phyloP scores from a whole-genome alignment of 352 stramenopile species.

The Globisporangium canariense region DNA sequence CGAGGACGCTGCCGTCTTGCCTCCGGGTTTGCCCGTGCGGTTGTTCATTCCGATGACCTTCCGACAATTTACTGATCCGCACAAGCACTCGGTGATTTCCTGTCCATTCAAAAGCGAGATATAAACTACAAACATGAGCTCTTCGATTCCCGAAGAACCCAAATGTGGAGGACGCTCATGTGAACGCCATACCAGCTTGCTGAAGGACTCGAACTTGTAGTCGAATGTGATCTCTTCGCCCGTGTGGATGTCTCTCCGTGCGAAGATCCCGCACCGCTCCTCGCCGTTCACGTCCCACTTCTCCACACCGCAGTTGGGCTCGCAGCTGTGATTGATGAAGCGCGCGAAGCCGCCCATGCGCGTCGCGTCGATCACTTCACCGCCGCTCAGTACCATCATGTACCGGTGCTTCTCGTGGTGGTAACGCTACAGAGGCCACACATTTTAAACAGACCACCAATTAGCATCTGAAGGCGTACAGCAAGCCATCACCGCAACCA shows the following conservation, averaged over 20 bases:
- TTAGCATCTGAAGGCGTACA: not conserved
- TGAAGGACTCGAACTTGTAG: conserved; percentile 91
- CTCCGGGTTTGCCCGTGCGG: conserved; percentile 25
- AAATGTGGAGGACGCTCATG: not conserved
- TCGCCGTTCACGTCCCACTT: conserved; percentile 92
- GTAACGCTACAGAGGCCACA: conserved; percentile 40
- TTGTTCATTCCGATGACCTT: conserved; percentile 77
- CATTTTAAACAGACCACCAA: not conserved
- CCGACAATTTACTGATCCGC: conserved; percentile 55
- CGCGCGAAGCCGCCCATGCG: conserved; percentile 89
- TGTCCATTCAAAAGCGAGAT: conserved; percentile 13
- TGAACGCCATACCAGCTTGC: conserved; percentile 26
- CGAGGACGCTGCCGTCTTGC: conserved; percentile 10
- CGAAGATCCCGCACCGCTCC: conserved; percentile 95
- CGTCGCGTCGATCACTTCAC: conserved; percentile 87
- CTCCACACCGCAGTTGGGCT: conserved; percentile 92
- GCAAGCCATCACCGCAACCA: not conserved
- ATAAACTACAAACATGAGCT: not conserved
- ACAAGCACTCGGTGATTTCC: conserved; percentile 75
- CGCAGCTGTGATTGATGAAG: conserved; percentile 96
- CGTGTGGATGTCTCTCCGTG: conserved; percentile 78
- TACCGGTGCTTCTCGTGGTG: conserved; percentile 84
- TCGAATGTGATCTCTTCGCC: conserved; percentile 95
- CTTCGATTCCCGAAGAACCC: not conserved
- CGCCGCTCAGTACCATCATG: conserved; percentile 83